A percentile compares a stretch with the other conserved stretches of the same genome.
Evolutionary conservation across 164 flowering plant genomes (phyloP).

Genomic region (Kalanchoe fedtschenkoi): DNA sequence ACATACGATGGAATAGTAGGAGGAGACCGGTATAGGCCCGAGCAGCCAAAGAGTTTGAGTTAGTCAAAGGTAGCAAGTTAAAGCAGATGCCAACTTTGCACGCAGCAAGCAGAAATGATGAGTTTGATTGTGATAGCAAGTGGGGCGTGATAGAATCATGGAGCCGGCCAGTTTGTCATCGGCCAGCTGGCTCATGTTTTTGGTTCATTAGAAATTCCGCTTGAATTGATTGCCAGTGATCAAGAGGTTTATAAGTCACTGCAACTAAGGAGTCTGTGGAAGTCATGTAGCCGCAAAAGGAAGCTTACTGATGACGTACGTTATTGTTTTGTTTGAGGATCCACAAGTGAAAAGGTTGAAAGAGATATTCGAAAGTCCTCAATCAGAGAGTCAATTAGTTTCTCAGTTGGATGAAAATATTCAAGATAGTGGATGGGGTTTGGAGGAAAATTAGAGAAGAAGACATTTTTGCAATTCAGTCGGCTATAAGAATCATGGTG

Average conservation of each 20-base stretch:
- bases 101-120: slow-evolving; percentile 9
- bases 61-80: slow-evolving; percentile 21
- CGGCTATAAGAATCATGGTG: slow-evolving; percentile 37
- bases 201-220: slow-evolving; percentile 43
- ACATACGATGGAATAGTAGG: slow-evolving; percentile 13
- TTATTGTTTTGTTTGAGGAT: slow-evolving; percentile 16
- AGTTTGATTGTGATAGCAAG: slow-evolving; percentile 13
- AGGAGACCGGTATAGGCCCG: slow-evolving; percentile 30
- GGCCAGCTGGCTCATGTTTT: slow-evolving; percentile 60
- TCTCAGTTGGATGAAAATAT: not conserved
- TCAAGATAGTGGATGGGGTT: slow-evolving; percentile 45
- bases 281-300: slow-evolving; percentile 23
- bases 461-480: slow-evolving; percentile 38
- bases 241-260: slow-evolving; percentile 6
- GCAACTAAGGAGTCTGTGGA: slow-evolving; percentile 13
- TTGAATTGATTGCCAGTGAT: slow-evolving; percentile 13
- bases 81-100: slow-evolving; percentile 9
- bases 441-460: slow-evolving; percentile 50
- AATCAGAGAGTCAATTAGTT: slow-evolving; percentile 8
- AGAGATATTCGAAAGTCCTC: slow-evolving; percentile 15
- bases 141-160: slow-evolving; percentile 66
- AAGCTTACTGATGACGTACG: slow-evolving; percentile 31
- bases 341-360: slow-evolving; percentile 25
- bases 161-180: slow-evolving; percentile 74
- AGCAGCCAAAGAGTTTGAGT: slow-evolving; percentile 50